Conservation (phyloP, 2,329 filamentous ascomycete species). For the Sporothrix sp. region DNA sequence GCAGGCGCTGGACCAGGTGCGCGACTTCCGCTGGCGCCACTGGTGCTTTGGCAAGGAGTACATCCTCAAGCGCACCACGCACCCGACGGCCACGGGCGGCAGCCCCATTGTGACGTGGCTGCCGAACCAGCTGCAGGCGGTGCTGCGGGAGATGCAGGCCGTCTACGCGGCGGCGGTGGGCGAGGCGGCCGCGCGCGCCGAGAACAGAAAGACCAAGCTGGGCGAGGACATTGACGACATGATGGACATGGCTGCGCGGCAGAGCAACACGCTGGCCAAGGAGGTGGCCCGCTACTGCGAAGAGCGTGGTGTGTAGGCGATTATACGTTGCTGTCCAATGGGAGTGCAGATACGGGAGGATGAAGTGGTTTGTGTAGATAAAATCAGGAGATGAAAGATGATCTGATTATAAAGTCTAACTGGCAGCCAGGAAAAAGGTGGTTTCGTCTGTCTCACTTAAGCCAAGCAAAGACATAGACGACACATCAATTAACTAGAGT, state of each 20-base stretch:
- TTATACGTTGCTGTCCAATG: no score
- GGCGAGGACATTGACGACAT: conserved; percentile 44
- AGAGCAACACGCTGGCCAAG: conserved; percentile 53
- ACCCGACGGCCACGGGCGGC: conserved; percentile 71
- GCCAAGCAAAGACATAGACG: no score
- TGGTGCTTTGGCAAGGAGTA: conserved; percentile 83
- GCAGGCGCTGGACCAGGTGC: conserved; percentile 60
- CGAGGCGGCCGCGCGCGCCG: neutral
- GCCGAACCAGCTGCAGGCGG: conserved; percentile 69
- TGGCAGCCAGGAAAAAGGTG: no score
- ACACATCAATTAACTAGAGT: no score
- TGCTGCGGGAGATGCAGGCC: conserved; percentile 59
- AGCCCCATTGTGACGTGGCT: conserved; percentile 79
- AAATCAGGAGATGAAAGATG: neutral
- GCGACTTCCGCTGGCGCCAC: conserved; percentile 74
- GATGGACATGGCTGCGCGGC: conserved; percentile 55
- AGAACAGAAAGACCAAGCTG: conserved; percentile 24
- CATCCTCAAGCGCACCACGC: conserved; percentile 65
- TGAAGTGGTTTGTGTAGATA: neutral
- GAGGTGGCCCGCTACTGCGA: conserved; percentile 68
- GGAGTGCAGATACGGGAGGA: neutral
- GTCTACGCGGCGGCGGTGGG: conserved; percentile 41
- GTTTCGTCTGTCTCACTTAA: no score
- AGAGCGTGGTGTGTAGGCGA: conserved; percentile 40
- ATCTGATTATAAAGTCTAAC: no score